Percentiles rank a stretch among this genome's conserved stretches.
Conservation (phyloP, 106 monocot genomes). For the Phalaenopsis aphrodite region DNA sequence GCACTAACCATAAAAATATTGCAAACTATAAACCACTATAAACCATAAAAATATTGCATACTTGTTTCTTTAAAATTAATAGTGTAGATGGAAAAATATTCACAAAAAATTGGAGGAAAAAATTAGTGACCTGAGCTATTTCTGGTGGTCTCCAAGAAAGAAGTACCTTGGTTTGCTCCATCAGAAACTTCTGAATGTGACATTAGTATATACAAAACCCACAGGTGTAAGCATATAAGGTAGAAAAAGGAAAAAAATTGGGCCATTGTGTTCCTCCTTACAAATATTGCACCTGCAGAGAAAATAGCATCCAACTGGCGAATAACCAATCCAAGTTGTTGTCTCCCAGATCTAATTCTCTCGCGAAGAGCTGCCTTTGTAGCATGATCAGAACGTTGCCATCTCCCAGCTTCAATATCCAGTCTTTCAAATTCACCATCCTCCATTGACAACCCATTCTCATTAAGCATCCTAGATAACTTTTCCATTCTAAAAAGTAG, state of each 20-base stretch:
- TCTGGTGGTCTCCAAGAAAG: conserved; percentile 35
- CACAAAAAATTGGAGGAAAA: neutral
- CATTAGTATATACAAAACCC: conserved; percentile 66
- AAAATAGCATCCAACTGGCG: conserved; percentile 70
- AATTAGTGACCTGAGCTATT: conserved; percentile 23
- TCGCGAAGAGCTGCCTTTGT: conserved; percentile 20
- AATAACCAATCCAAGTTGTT: conserved; percentile 42
- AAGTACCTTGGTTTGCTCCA: conserved; percentile 23
- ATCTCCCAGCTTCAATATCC: conserved; percentile 53
- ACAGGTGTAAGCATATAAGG: conserved; percentile 62
- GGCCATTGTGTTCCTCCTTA: conserved; percentile 61
- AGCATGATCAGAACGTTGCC: conserved; percentile 11
- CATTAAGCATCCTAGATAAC: conserved; percentile 41
- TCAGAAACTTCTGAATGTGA: conserved; percentile 40
- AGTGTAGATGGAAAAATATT: neutral
- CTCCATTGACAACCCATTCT: conserved; percentile 25
- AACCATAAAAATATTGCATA: neutral
- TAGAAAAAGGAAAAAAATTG: conserved; percentile 46
- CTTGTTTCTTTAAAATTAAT: neutral
- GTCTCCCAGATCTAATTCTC: conserved; percentile 40
- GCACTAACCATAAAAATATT: neutral
- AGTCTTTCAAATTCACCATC: conserved; percentile 13
- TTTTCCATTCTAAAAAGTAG: conserved; percentile 64
- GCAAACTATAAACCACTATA: neutral
- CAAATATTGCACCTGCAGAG: conserved; percentile 53